Conservation (phyloP, 805 yeast genomes). For the Kodamaea lidongshanica region DNA sequence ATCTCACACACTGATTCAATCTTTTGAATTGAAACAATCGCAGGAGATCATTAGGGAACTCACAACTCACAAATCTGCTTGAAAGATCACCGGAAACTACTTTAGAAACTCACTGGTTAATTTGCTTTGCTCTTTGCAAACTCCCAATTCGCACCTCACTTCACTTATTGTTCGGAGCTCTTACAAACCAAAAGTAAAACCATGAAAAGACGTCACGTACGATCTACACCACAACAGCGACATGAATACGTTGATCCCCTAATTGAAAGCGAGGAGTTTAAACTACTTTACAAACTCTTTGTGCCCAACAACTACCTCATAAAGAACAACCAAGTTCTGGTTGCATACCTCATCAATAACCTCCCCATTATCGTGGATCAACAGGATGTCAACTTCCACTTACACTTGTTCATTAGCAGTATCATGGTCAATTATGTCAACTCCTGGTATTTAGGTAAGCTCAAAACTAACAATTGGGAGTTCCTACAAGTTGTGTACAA, state of each 20-base stretch:
- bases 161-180: neutral
- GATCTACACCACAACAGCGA: constrained; percentile 1
- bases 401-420: constrained; percentile 33
- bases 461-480: constrained; percentile 28
- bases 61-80: neutral
- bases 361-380: constrained; percentile 23
- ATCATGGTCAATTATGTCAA: constrained; percentile 15
- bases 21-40: too few relatives aligned
- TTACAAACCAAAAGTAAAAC: too few relatives aligned
- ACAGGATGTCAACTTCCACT: constrained; percentile 24
- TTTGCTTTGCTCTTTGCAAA: too few relatives aligned
- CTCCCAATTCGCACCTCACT: neutral
- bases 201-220: constrained; percentile 2
- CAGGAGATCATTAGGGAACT: too few relatives aligned
- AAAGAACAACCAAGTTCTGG: constrained; percentile 22
- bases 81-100: neutral
- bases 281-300: constrained; percentile 27
- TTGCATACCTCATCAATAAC: constrained; percentile 20
- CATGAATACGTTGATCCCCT: constrained; percentile 12
- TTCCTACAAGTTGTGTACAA: constrained; percentile 23
- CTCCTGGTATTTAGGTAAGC: constrained; percentile 15
- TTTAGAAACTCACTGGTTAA: too few relatives aligned
- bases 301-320: constrained; percentile 30
- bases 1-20: too few relatives aligned
- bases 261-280: constrained; percentile 25